Base-by-base conservation (phyloP, 805 yeast species). In the Candida adriatica region DNA sequence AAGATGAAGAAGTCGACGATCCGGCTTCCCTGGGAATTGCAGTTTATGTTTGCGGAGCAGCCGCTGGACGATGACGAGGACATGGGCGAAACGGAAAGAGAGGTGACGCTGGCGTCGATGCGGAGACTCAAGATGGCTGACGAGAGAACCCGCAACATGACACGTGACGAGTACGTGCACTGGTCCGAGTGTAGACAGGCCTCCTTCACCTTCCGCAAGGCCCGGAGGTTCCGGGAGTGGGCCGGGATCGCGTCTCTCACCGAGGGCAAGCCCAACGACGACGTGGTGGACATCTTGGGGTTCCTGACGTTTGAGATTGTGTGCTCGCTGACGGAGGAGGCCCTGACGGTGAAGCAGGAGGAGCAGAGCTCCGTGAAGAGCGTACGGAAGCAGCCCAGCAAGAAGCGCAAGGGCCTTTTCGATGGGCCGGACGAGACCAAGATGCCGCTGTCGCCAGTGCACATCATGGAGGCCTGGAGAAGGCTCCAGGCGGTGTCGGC, bases 141-240 rank as follows among this genome's bases (percentile, higher is more conserved):
- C 58, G 96, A 92, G 31, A 68, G 98, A 40, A 92, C 98, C 0
- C 74, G 68, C 42, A 72, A 80, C 45, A 92, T 92, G 98, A 92
- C 98, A 1, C 81, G 78, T 51, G 96, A 92, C 48, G 98, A 92
- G 53, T 92, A 92, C 50, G 98, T 88, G 13, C 98, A 92, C 55
- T 92, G 97, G 96, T 84, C 95, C 9, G 98, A 92, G 51, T 92
- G 98, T 59, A 73, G 98, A 40, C 98, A 92, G 56, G 97, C 97
- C 1, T 79, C 94, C 37, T 92, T 92, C 55, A 92, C 98, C 1
- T 92, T 87, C 49, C 70, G 96, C 45, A 92, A 92, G 55, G 82
- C 83, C n/a, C 87, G 87, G 54, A 64, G 96, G 49, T 92, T 92
- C 54, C 72, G 90, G 50, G 98, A 92, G 48, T 92, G 98, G 98